These are phyloP conservation scores for Erodium maritimum DNA, from an alignment of 345 rosid genomes.

Conservation along the genomic window DNA sequence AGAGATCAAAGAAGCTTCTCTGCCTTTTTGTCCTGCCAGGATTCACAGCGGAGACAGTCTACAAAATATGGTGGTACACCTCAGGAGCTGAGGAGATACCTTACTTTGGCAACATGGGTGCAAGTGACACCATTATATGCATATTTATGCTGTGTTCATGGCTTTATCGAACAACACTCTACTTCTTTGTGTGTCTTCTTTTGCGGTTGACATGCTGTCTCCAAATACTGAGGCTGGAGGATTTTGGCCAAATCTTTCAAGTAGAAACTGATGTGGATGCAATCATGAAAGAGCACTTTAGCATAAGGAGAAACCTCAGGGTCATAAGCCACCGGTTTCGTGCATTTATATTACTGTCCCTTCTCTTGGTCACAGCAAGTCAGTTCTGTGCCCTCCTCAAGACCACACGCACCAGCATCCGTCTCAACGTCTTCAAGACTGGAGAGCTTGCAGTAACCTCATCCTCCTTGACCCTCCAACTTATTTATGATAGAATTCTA, in stretches of 20 bases:
- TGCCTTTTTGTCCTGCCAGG: conserved; percentile 63
- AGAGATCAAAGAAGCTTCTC: conserved; percentile 65
- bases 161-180: conserved; percentile 69
- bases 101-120: conserved; percentile 31
- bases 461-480: too few species aligned
- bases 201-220: conserved; percentile 58
- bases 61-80: conserved; percentile 87
- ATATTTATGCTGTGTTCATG: conserved; percentile 67
- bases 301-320: conserved; percentile 51
- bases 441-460: conserved; percentile 57
- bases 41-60: conserved; percentile 46
- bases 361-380: conserved; percentile 61
- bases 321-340: conserved; percentile 86
- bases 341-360: conserved; percentile 43
- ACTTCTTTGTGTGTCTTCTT: conserved; percentile 58
- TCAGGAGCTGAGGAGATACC: conserved; percentile 55
- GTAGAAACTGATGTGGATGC: conserved; percentile 57
- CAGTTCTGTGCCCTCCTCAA: conserved; percentile 57
- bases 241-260: conserved; percentile 56
- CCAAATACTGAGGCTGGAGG: conserved; percentile 60
- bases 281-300: conserved; percentile 52
- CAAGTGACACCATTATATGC: conserved; percentile 44
- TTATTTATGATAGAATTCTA: too few species aligned
- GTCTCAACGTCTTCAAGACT: conserved; percentile 62
- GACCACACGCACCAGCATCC: conserved; percentile 39